These are phyloP conservation scores for Xylariaceae sp. DNA, from an alignment of 2,329 filamentous ascomycete species.

Conservation along the genomic window DNA sequence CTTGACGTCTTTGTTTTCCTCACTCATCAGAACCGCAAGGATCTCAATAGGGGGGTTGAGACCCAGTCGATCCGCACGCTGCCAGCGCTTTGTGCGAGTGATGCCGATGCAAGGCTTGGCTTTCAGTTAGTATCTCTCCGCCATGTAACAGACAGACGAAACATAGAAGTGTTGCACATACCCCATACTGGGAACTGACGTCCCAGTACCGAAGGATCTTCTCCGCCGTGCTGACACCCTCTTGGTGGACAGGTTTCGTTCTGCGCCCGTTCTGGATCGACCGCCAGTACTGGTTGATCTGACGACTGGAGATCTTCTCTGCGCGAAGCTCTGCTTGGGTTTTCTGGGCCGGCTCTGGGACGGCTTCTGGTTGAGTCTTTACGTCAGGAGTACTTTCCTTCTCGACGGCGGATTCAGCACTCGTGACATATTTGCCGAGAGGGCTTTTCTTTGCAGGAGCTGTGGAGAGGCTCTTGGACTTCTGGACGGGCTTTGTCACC, in stretches of 20 bases:
- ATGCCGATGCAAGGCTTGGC: constrained; percentile 81
- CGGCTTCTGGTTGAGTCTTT: constrained; percentile 18
- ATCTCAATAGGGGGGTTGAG: constrained; percentile 89
- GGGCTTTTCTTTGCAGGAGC: constrained; percentile 34
- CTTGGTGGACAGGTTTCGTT: constrained; percentile 71
- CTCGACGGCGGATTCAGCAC: constrained; percentile 15
- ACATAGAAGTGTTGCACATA: constrained; percentile 46
- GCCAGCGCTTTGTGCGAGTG: constrained; percentile 76
- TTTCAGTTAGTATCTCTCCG: constrained; percentile 4
- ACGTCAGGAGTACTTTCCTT: constrained; percentile 18
- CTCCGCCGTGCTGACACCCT: constrained; percentile 65
- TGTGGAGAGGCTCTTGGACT: constrained; percentile 41
- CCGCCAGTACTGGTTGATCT: constrained; percentile 75
- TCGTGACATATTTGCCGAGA: constrained; percentile 26
- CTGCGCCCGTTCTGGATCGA: constrained; percentile 62
- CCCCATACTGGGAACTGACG: constrained; percentile 83
- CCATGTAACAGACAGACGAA: not conserved
- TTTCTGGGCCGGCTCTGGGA: constrained; percentile 34
- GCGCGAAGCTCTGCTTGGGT: constrained; percentile 53
- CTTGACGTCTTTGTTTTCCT: constrained; percentile 52
- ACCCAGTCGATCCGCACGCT: constrained; percentile 73
- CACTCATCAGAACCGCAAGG: constrained; percentile 73
- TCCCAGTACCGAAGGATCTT: constrained; percentile 91
- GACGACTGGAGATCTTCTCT: constrained; percentile 57
- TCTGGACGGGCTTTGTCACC: constrained; percentile 50